Evolutionary conservation across 2,329 filamentous ascomycete genomes (phyloP).

Genomic region (Phoma herbarum): DNA sequence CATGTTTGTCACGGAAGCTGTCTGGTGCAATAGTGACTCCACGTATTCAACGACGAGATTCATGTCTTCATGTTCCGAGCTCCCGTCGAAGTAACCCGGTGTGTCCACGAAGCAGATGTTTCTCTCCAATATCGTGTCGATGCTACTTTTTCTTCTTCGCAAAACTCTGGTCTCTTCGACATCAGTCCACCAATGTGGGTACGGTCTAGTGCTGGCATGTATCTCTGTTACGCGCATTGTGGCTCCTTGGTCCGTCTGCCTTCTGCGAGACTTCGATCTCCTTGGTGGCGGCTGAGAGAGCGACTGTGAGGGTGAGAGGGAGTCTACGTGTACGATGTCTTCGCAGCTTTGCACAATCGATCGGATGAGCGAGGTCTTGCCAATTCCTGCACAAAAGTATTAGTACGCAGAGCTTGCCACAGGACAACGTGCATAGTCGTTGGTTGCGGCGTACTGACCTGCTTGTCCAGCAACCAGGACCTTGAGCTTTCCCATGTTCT

Average conservation of each 20-base stretch:
- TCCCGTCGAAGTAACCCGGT: constrained; percentile 65
- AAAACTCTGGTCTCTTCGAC: constrained; percentile 70
- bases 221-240: constrained; percentile 52
- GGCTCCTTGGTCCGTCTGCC: constrained; percentile 30
- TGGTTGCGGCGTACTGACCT: constrained; percentile 59
- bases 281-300: constrained; percentile 34
- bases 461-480: constrained; percentile 83
- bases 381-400: constrained; percentile 66
- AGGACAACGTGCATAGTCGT: background rate
- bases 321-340: constrained; percentile 93
- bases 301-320: constrained; percentile 55
- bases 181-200: constrained; percentile 89
- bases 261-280: constrained; percentile 39
- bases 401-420: constrained; percentile 16
- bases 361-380: constrained; percentile 89
- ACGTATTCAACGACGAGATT: constrained; percentile 70
- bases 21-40: constrained; percentile 72
- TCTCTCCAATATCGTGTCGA: constrained; percentile 82
- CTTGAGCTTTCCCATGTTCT: constrained; percentile 84
- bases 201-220: constrained; percentile 64
- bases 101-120: constrained; percentile 96
- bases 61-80: constrained; percentile 42
- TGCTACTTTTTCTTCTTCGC: constrained; percentile 70
- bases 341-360: constrained; percentile 86
- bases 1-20: constrained; percentile 68